A percentile compares a stretch with the other conserved stretches of the same genome.
phyloP scores from a whole-genome alignment of 768 basidiomycete genomes.

The Hygrocybe coccinea region DNA sequence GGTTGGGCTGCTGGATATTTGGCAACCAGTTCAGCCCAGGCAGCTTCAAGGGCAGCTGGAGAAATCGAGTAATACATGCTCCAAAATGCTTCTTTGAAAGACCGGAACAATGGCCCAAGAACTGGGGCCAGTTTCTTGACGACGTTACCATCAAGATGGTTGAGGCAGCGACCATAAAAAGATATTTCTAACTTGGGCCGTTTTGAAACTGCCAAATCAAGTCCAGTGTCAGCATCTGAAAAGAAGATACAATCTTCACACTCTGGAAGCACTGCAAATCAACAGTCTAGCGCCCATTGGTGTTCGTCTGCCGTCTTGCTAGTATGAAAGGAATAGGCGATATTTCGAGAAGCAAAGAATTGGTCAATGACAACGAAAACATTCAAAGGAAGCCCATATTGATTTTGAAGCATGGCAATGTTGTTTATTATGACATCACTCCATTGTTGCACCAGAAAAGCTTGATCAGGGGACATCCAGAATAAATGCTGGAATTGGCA shows the following conservation, averaged over 20 bases:
- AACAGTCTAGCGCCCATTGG: not conserved
- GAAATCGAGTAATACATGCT: slow-evolving; percentile 25
- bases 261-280: not conserved
- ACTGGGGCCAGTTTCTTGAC: slow-evolving; percentile 16
- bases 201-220: not conserved
- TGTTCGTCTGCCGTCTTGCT: not conserved
- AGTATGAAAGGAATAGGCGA: slow-evolving; percentile 10
- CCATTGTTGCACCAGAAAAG: too few relatives aligned
- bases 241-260: not conserved
- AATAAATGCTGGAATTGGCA: slow-evolving; percentile 19
- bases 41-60: slow-evolving; percentile 25
- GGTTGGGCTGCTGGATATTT: slow-evolving; percentile 14
- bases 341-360: slow-evolving; percentile 20
- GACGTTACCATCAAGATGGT: slow-evolving; percentile 30
- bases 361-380: slow-evolving; percentile 31
- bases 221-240: not conserved
- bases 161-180: slow-evolving; percentile 30
- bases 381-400: slow-evolving; percentile 25
- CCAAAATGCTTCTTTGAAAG: slow-evolving; percentile 29
- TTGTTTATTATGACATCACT: slow-evolving; percentile 32
- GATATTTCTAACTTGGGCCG: not conserved
- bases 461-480: slow-evolving; percentile 33
- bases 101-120: slow-evolving; percentile 17
- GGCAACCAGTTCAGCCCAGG: slow-evolving; percentile 15
- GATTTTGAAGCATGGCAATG: slow-evolving; percentile 26